Percentiles rank a stretch among this genome's conserved stretches.
These are phyloP conservation scores for Sporothrix luriei DNA, from an alignment of 2,329 filamentous ascomycete species.

Conservation along the genomic window DNA sequence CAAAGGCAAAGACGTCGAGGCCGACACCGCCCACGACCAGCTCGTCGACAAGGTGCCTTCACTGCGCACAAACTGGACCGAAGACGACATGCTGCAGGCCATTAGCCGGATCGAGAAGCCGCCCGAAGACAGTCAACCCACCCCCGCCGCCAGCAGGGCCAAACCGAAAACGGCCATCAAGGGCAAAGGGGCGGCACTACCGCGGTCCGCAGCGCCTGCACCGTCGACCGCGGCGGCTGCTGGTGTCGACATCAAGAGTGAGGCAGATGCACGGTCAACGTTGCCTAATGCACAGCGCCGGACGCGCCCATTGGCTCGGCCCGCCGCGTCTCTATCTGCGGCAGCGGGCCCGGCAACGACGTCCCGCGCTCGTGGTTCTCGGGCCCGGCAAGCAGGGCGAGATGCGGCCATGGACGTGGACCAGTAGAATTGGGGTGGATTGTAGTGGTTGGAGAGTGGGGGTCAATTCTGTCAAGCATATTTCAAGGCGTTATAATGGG, in stretches of 20 bases:
- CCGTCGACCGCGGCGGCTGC: background rate
- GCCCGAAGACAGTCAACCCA: background rate
- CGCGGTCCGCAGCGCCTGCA: background rate
- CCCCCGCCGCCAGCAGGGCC: background rate
- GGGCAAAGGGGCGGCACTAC: constrained; percentile 32
- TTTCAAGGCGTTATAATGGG: background rate
- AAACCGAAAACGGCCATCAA: constrained; percentile 24
- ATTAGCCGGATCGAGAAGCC: constrained; percentile 47
- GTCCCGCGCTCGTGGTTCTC: constrained; percentile 26
- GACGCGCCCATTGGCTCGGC: constrained; percentile 29
- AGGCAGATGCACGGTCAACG: constrained; percentile 13
- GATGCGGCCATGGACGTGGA: constrained; percentile 32
- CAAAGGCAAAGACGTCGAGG: constrained; percentile 39
- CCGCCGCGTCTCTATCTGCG: constrained; percentile 37
- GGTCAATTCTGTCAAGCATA: background rate
- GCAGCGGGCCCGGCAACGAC: background rate
- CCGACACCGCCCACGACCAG: constrained; percentile 33
- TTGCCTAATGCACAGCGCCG: background rate
- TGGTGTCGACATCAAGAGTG: constrained; percentile 30
- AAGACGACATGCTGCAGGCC: constrained; percentile 50
- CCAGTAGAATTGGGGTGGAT: background rate
- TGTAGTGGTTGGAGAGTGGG: no score
- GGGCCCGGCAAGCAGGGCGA: constrained; percentile 26
- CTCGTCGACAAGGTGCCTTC: constrained; percentile 46
- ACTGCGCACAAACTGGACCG: constrained; percentile 49